These are phyloP conservation scores for Blastocrithidia nonstop DNA, from an alignment of 208 protist genomes.

Conservation along the genomic window DNA sequence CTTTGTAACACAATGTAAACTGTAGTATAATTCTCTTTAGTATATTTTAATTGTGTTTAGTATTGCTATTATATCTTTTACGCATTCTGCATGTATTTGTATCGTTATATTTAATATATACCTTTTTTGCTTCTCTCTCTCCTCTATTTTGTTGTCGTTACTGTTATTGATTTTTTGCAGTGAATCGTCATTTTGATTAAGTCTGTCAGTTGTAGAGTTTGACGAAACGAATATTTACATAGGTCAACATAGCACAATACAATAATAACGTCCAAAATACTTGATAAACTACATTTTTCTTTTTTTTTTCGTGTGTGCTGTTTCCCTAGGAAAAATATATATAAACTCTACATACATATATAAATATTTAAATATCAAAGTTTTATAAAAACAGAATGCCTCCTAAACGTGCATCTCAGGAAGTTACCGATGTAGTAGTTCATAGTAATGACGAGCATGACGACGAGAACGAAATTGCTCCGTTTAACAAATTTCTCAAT, in stretches of 20 bases:
- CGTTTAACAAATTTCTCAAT: constrained; percentile 54
- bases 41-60: not conserved
- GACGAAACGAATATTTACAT: no score
- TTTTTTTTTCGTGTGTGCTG: no score
- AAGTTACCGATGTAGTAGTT: constrained; percentile 15
- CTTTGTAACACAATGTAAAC: not conserved
- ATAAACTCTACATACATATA: no score
- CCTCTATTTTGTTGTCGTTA: not conserved
- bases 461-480: constrained; percentile 7
- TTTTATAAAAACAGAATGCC: constrained; percentile 18
- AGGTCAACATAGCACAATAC: no score
- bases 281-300: no score
- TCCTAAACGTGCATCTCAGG: constrained; percentile 14
- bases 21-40: no score
- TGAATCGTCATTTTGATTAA: not conserved
- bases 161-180: not conserved
- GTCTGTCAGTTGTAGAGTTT: no score
- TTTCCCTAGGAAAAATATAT: no score
- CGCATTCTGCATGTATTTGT: not conserved
- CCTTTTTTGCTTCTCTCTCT: not conserved
- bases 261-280: no score
- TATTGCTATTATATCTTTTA: not conserved
- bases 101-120: not conserved
- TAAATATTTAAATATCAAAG: no score
- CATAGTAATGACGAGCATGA: no score